Base-by-base conservation (phyloP, 2,329 filamentous ascomycete genomes). In the Cladophialophora exuberans region DNA sequence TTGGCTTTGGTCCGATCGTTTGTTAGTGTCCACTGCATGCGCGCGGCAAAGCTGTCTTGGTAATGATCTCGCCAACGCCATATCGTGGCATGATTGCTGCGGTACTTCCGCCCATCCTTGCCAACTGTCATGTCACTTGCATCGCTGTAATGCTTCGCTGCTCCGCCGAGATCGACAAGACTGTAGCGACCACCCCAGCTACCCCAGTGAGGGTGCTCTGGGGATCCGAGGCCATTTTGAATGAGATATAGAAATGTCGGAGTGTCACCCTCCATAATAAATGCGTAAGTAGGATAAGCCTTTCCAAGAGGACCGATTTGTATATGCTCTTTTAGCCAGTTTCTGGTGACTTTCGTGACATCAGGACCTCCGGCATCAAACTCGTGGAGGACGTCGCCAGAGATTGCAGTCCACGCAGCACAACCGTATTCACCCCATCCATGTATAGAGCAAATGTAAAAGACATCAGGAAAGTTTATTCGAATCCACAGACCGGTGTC, bases 381-480 rank as follows among this genome's bases (percentile, higher is more conserved):
- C 23, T 68, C 70, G 47, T 78, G 79, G 61, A 70, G 76, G 2
- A 57, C 57, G 3, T 80, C 77, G 4, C 78, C 78, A 0, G 74
- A 79, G 33, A 85, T 84, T 1, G 82, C 82, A 1, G 71, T 74
- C 82, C 82, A 84, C 0, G 81, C 69, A 0, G 82, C 81, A 47
- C 76, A 62, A 2, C 72, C 73, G 57, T 84, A 85, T 43, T 79
- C 70, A 60, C 79, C 80, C 75, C 77, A 84, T 5, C 74, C 80
- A 62, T 84, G 82, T 1, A 83, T 66, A 0, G 78, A 81, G 11
- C 70, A 71, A 50, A 85, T 82, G 65, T 82, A 84, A 60, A 81
- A 79, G 5, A 84, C 64, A 22, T 80, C 75, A 0, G 82, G 80
- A 56, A 77, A 84, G 2, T 72, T 74, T 41, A 71, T 67, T 13